Percentiles rank a stretch among this genome's conserved stretches.
phyloP scores from a whole-genome alignment of 73 alveolate species.

The Paraurostyla sp. region DNA sequence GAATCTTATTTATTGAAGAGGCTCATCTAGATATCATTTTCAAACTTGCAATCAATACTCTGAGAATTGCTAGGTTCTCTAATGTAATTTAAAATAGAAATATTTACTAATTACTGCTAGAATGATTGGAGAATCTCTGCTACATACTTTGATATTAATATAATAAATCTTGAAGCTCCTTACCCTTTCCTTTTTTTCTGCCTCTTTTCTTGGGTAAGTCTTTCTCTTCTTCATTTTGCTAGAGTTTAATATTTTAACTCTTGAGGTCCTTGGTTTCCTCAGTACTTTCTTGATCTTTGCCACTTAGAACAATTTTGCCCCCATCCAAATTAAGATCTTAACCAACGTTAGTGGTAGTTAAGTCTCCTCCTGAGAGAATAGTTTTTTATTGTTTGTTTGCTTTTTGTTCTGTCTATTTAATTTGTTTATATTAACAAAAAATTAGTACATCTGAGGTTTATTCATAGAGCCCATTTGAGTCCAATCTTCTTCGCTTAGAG shows the following conservation, averaged over 20 bases:
- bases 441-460: no score
- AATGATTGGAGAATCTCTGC: neutral
- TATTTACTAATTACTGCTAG: neutral
- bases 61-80: neutral
- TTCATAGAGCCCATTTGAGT: no score
- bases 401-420: no score
- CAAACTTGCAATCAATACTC: neutral
- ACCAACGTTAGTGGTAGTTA: neutral
- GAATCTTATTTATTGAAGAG: neutral
- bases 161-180: conserved; percentile 37
- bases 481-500: no score
- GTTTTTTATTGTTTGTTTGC: no score
- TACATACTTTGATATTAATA: conserved; percentile 18
- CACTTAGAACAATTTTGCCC: neutral
- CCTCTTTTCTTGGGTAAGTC: conserved; percentile 32
- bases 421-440: no score
- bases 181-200: conserved; percentile 39
- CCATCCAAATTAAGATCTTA: neutral
- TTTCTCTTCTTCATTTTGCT: neutral
- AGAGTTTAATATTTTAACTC: neutral
- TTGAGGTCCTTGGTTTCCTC: neutral
- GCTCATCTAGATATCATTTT: neutral
- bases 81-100: neutral
- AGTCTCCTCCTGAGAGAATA: no score
- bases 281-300: neutral